These are phyloP conservation scores for Actinidia arguta DNA, from an alignment of 179 eudicot genomes.

Conservation along the genomic window DNA sequence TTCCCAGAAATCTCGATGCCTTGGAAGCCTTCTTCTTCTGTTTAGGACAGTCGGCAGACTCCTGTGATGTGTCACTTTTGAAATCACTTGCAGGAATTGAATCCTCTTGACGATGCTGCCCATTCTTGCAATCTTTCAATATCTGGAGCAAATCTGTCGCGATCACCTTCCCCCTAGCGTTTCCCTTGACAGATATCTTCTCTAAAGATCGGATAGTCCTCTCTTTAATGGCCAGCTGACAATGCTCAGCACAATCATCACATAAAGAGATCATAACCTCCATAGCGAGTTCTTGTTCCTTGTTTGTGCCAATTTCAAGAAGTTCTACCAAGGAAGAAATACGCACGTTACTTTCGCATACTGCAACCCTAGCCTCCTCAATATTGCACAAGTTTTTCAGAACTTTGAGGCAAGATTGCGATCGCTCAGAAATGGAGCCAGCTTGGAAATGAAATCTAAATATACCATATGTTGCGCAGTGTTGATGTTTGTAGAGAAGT, in stretches of 20 bases:
- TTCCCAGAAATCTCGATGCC: constrained; percentile 33
- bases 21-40: constrained; percentile 32
- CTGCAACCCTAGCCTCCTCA: constrained; percentile 38
- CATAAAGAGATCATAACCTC: constrained; percentile 68
- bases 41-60: constrained; percentile 11
- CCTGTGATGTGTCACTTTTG: constrained; percentile 23
- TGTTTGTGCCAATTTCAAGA: constrained; percentile 54
- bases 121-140: constrained; percentile 40
- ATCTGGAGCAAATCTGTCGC: constrained; percentile 70
- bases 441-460: constrained; percentile 50
- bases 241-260: constrained; percentile 46
- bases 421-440: constrained; percentile 60
- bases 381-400: constrained; percentile 52
- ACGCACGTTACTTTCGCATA: constrained; percentile 75
- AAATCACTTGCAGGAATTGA: too few relatives aligned
- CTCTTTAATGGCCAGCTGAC: constrained; percentile 70
- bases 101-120: too few relatives aligned
- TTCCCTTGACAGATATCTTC: constrained; percentile 58
- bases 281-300: constrained; percentile 71
- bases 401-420: constrained; percentile 47
- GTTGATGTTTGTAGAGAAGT: constrained; percentile 46
- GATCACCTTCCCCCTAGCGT: constrained; percentile 54
- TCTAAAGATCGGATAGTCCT: constrained; percentile 66
- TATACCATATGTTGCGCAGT: constrained; percentile 37
- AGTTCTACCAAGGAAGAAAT: constrained; percentile 58